phyloP scores from a whole-genome alignment of 2,329 filamentous ascomycete genomes.

The Pleurostoma richardsiae region DNA sequence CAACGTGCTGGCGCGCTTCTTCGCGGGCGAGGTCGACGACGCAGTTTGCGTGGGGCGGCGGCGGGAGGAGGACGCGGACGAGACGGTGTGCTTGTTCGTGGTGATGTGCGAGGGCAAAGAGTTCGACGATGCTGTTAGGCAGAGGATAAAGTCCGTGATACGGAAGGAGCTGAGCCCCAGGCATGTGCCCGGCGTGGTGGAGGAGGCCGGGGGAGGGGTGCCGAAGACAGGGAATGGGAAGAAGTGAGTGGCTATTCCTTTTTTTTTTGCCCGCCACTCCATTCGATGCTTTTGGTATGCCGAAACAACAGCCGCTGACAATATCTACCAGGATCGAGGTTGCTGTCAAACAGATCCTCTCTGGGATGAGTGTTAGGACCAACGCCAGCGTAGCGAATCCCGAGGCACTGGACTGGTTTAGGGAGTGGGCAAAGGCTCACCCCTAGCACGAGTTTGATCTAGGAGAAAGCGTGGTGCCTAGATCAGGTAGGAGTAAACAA shows the following conservation, averaged over 20 bases:
- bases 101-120: constrained; percentile 59
- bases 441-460: constrained; percentile 2
- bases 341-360: constrained; percentile 92
- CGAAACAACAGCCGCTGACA: constrained; percentile 6
- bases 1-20: constrained; percentile 83
- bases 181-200: constrained; percentile 81
- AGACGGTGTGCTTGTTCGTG: constrained; percentile 84
- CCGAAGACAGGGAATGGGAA: constrained; percentile 93
- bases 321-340: constrained; percentile 69
- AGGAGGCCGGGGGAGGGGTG: constrained; percentile 74
- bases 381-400: constrained; percentile 92
- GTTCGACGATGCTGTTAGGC: constrained; percentile 57
- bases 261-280: not conserved
- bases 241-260: constrained; percentile 60
- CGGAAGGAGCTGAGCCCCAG: constrained; percentile 77
- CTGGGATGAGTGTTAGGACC: constrained; percentile 79
- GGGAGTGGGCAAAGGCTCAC: constrained; percentile 63
- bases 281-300: constrained; percentile 1
- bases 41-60: constrained; percentile 82
- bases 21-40: constrained; percentile 73
- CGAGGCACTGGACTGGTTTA: constrained; percentile 84
- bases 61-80: constrained; percentile 66
- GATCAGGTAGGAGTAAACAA: too few species aligned
- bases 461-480: too few species aligned
- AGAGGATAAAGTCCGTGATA: constrained; percentile 62